Base-by-base conservation (phyloP, 2,329 filamentous ascomycete species). In the Emydomyces testavorans region DNA sequence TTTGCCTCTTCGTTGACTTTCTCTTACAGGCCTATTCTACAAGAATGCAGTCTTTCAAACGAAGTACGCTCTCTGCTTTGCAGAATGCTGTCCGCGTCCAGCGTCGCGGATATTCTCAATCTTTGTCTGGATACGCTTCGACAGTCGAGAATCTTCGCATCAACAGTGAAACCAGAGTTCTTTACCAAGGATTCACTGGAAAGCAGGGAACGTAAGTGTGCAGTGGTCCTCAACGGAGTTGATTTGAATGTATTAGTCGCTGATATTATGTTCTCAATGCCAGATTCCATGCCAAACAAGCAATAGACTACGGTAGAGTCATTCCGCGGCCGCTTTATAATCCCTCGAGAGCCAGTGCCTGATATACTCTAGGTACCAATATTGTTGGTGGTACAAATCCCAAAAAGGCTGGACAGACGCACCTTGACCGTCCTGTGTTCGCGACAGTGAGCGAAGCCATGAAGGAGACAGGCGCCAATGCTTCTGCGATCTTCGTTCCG, bases 321-420 rank as follows among this genome's bases (percentile, higher is more conserved):
- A 53, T 54, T 52, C 48, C 23, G 38, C 21, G 15, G 18, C 54
- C 52, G 46, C 48, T 49, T 54, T 34, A 7, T 29, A 26, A 50
- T 51, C 40, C 41, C 51, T 40, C 36, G 44, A 32, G 38, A 45
- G 20, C 18, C 16, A 28, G 35, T 32, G 13, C 52, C 56, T 65
- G 47, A 68, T 57, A 53, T 46, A 45, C 29, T 45, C 54, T 61
- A 93, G 87, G 90, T 68, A 98, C 92, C 61, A 90, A 94, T 68
- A 87, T 98, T 58, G 88, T 98, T 58, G 92, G 92, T 69, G 92
- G 92, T 65, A 96, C 90, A 64, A 96, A 96, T 76, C 92, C 92
- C 66, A 96, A 94, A 79, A 98, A 98, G 77, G 92, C 92, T 57
- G 92, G 92, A 64, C 72, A 79, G 62, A 82, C 80, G 65, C 92